Evolutionary conservation across 805 yeast species (phyloP), one percentile per base, ranked within the genome.

Genomic region (Lachancea sp.): DNA sequence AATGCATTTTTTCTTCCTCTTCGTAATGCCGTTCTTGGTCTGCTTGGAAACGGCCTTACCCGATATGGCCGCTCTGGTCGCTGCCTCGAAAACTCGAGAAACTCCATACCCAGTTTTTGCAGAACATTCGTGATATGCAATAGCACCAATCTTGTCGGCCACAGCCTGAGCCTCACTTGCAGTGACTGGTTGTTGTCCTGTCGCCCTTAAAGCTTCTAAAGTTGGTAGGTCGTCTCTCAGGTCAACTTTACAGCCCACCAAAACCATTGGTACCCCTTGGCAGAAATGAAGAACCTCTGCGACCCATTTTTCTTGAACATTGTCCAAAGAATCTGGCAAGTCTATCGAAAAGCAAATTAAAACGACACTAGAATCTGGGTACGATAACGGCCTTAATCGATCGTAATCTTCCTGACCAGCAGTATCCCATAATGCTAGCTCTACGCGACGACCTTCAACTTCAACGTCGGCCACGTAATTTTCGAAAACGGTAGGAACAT

Each of bases 371-470:
- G 95, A 83, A 63, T 88, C 95, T 47, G 96, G 96, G 67, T 88
- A 88, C 11, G 90, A 81, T 50, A 86, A 71, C 32, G 96, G 95
- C 68, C 95, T 82, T 54, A 86, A 72, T 67, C 96, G 83, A 66
- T 87, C 96, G 63, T 88, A 88, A 71, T 89, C 97, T 72, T 88
- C 97, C 76, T 88, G 97, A 50, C 97, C 97, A 42, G 97, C 96
- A 52, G 96, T 88, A 87, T 88, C 96, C 96, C 96, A 88, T 52
- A 88, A 72, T 6, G 96, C 95, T 65, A 88, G 72, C 64, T 89
- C 96, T 44, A 90, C 97, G 62, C 84, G 77, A 67, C 90, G 83
- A 37, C 95, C 94, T 56, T 83, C 90, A 43, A 83, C 82, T 60
- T 79, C 96, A 43, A 90, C 97, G 64, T 88, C 96, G 34, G 97